Evolutionary conservation across 1,284 basidiomycete species (phyloP), one percentile per base, ranked within the genome.

Genomic region (Ceratorhiza oryzae-sativae): DNA sequence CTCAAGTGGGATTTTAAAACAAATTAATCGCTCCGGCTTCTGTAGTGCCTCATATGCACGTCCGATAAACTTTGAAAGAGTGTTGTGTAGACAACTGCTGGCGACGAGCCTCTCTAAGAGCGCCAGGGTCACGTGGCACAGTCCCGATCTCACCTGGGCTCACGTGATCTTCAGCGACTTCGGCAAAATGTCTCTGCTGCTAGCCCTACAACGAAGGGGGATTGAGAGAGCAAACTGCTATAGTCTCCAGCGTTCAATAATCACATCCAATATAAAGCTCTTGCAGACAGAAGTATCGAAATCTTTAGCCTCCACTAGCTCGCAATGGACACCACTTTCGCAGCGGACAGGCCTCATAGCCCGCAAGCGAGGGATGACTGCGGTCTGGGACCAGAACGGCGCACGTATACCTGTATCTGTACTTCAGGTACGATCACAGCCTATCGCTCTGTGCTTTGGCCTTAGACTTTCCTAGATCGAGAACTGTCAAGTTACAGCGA

Each of bases 331-430:
- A 23, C 92, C 97, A 39, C 85, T 86, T 70, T 95, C 95, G 3
- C 86, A 92, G 75, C 87, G 97, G 73, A 96, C 95, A 0, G 97
- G 97, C n/a, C 85, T 98, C 73, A 91, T 99, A 79, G 96, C 95
- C 25, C 87, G 91, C 73, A 99, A 99, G 84, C 88, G 94, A 60
- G 97, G 97, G 55, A 99, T 99, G 97, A 93, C 94, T 5, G 88
- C 89, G 13, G 84, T 98, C 78, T 99, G 95, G 92, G 92, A 97
- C 79, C 87, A 92, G 78, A 90, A 93, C 73, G 97, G 97, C 41
- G 88, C 88, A 49, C 84, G 93, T 71, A 85, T 92, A 76, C 96
- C 97, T 0, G 94, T 97, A 15, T 99, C 97, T 0, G 90, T 99
- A 42, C 87, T 99, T 36, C 95, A 98, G 85, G 95, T 95, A 13